Base-by-base conservation (phyloP, 306 rosid genomes). In the Sicyos edulis region DNA sequence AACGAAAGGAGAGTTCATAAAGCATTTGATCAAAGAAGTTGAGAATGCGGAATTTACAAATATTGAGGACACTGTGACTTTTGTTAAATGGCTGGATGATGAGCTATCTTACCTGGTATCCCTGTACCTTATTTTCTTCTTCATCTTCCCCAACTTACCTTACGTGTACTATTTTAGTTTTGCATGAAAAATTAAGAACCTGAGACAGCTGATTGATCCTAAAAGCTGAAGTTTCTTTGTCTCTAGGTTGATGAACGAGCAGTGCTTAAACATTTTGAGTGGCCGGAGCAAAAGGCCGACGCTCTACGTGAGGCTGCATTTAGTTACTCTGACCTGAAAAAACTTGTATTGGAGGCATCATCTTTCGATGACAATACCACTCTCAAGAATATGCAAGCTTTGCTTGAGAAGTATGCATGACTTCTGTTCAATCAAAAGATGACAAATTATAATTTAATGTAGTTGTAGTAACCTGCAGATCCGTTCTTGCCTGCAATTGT, bases 11-110 rank as follows among this genome's bases (percentile, higher is more conserved):
- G 64, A 58, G 16, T 92, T 88, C 77, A 90, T 92, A 54, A 80
- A 82, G 79, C 84, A 83, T 85, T 61, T 92, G 79, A 92, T 92
- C 51, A 90, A 90, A 78, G 96, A 90, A 62, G 90, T 92, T 65
- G 96, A 85, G 76, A 78, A 83, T 62, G 96, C 96, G 9, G 84
- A 95, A 17, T 90, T 92, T 65, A 82, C 92, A 11, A 77, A 80
- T 77, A 85, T 92, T 42, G 92, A 82, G 32, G 96, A 92, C 20
- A 90, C 86, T 0, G 98, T 88, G 71, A 87, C 96, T 80, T 90
- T 90, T 59, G 96, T 90, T 65, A 92, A 90, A 82, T 92, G 98
- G 98, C 93, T 92, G 44, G 98, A 92, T 63, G 96, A 92, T 47
- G 98, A 90, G 80, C 96, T 92, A 73, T 87, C 96, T 19, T 90